These are phyloP conservation scores for Coemansia sp. DNA, from an alignment of 192 early-diverging fungal species.

Conservation along the genomic window DNA sequence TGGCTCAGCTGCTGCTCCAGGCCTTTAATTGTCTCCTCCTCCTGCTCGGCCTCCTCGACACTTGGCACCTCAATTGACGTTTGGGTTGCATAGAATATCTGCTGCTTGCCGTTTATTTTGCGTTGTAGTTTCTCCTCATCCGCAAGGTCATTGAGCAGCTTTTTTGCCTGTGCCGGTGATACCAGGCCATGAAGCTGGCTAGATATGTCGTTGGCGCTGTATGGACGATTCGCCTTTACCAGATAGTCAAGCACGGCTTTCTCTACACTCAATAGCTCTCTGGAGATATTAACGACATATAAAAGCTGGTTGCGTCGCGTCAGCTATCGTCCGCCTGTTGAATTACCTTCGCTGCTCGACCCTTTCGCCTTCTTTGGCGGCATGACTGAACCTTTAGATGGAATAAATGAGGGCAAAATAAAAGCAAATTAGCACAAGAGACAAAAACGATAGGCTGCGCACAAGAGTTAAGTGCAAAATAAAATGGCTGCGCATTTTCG, in stretches of 20 bases:
- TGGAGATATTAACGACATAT: neutral
- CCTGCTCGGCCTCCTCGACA: slow-evolving; percentile 48
- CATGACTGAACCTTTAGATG: slow-evolving; percentile 16
- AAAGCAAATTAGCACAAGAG: neutral
- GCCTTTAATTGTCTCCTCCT: slow-evolving; percentile 35
- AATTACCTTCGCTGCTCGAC: slow-evolving; percentile 32
- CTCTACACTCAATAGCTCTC: slow-evolving; percentile 15
- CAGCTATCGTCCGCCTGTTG: neutral
- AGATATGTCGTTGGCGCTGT: slow-evolving; percentile 53
- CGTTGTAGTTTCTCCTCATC: slow-evolving; percentile 35
- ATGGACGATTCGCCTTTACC: slow-evolving; percentile 42
- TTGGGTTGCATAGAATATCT: slow-evolving; percentile 45
- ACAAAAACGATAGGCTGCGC: neutral
- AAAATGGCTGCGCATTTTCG: slow-evolving; percentile 23
- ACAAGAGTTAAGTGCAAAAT: neutral
- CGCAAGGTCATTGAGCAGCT: slow-evolving; percentile 47
- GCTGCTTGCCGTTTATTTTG: slow-evolving; percentile 49
- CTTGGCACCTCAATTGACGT: slow-evolving; percentile 31
- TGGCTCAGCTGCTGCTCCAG: slow-evolving; percentile 23
- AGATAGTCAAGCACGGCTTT: slow-evolving; percentile 38
- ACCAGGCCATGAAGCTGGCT: slow-evolving; percentile 54
- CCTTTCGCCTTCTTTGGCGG: slow-evolving; percentile 44
- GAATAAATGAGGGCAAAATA: neutral
- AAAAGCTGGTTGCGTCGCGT: neutral
- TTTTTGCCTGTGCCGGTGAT: slow-evolving; percentile 39